Base-by-base conservation (phyloP, 108 stramenopile species). In the Skeletonema grethae region DNA sequence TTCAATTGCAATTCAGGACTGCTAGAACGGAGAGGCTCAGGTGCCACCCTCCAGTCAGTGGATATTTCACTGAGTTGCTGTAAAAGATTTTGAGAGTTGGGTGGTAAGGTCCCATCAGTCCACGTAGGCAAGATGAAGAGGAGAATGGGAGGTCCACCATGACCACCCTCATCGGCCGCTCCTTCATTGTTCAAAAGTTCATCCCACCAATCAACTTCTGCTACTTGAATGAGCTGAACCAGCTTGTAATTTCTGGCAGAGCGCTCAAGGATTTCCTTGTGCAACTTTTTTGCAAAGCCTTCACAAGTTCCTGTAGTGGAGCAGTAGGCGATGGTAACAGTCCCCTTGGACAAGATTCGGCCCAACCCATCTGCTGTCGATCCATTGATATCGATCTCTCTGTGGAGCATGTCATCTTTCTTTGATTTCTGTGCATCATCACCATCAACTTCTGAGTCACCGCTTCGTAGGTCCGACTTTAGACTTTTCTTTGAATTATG, bases 191-290 rank as follows among this genome's bases (percentile, higher is more conserved):
- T 95, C 24, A 93, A 53, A n/a, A 95, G 48, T 62, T 95, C 90
- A 76, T 95, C 95, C 92, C 92, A 95, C 95, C 95, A 95, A 78
- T 95, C 95, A 73, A 88, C 77, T 63, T 86, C 82, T 48, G 78
- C 83, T 55, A 87, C 59, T 69, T 86, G 87, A 18, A 90, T 72
- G 22, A 72, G 22, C 35, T 63, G 62, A 10, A 62, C 62, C 4
- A 57, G 68, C 20, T 61, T 32, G 13, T 57, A 67, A 22, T 41
- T 13, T 39, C 25, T 11, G 5, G 11, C 35, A 10, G 39, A 18
- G 35, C 63, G 57, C 56, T 70, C 46, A 7, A 7, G 16, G 57
- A 79, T 25, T 16, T 22, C 59, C 28, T 63, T 65, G 48, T 63
- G 50, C 59, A 92, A 60, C 11, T 83, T 63, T 6, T 53, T 28